Percentiles rank a stretch among this genome's conserved stretches.
Evolutionary conservation across 1,284 basidiomycete genomes (phyloP).

Genomic region (Kwoniella shivajii): DNA sequence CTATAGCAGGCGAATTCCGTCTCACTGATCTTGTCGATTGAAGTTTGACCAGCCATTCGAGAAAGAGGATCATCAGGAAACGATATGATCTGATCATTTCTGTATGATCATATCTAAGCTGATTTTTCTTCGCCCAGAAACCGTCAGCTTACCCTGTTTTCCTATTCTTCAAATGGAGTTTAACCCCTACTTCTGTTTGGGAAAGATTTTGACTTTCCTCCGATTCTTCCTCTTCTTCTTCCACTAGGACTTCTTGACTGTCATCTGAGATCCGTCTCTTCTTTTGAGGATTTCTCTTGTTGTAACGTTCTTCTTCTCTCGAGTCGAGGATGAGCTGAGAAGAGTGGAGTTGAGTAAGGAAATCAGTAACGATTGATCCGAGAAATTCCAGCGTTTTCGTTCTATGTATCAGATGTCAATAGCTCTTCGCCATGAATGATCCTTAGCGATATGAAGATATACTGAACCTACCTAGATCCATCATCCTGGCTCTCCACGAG

Average conservation of each 20-base stretch:
- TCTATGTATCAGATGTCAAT: slow-evolving; percentile 1
- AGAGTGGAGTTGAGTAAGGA: slow-evolving; percentile 21
- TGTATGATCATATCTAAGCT: slow-evolving; percentile 6
- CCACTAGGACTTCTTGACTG: not conserved
- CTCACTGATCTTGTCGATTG: slow-evolving; percentile 28
- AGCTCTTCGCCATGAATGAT: not conserved
- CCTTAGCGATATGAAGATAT: no score
- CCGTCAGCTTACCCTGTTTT: slow-evolving; percentile 29
- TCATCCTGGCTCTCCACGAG: no score
- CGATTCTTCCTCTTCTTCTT: not conserved
- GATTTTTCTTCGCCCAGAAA: not conserved
- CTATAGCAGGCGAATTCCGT: not conserved
- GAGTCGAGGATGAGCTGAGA: slow-evolving; percentile 1
- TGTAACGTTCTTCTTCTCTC: not conserved
- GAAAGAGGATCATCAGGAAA: slow-evolving; percentile 36
- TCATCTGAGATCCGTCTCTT: not conserved
- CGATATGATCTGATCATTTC: slow-evolving; percentile 27
- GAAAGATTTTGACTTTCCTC: not conserved
- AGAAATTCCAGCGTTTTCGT: slow-evolving; percentile 23
- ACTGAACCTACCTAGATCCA: no score
- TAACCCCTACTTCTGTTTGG: not conserved
- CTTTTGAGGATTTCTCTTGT: not conserved
- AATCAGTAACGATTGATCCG: slow-evolving; percentile 19
- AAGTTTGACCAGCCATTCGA: not conserved
- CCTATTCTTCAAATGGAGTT: slow-evolving; percentile 21